Percentiles rank a stretch among this genome's conserved stretches.
Conservation (phyloP, 768 basidiomycete genomes). For the Serpula lacrymans region DNA sequence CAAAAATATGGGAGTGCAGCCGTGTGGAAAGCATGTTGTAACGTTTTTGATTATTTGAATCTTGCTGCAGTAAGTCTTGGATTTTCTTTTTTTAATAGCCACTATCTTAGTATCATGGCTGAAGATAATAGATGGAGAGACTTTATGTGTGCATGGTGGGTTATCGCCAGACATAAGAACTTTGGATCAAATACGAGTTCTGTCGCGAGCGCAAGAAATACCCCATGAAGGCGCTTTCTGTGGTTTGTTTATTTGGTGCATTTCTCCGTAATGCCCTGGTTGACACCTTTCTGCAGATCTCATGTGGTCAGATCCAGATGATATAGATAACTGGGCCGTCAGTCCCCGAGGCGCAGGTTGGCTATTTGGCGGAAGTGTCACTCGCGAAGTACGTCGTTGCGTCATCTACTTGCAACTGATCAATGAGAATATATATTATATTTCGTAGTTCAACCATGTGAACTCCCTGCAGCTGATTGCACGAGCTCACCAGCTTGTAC, state of each 20-base stretch:
- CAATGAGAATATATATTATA: background rate
- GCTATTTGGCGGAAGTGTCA: slow-evolving; percentile 86
- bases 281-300: slow-evolving; percentile 52
- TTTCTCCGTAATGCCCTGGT: background rate
- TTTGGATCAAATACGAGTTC: slow-evolving; percentile 88
- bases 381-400: slow-evolving; percentile 61
- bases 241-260: slow-evolving; percentile 39
- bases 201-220: slow-evolving; percentile 95
- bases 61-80: slow-evolving; percentile 74
- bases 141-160: slow-evolving; percentile 93
- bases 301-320: slow-evolving; percentile 98
- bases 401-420: background rate
- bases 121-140: slow-evolving; percentile 91
- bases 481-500: slow-evolving; percentile 94
- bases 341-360: slow-evolving; percentile 96
- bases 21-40: slow-evolving; percentile 97
- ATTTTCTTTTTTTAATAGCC: background rate
- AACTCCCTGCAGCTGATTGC: slow-evolving; percentile 87
- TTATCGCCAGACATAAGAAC: slow-evolving; percentile 95
- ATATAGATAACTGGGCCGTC: slow-evolving; percentile 94
- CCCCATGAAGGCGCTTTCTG: slow-evolving; percentile 99
- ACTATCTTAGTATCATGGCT: background rate
- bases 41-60: slow-evolving; percentile 93
- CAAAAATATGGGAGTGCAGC: slow-evolving; percentile 95
- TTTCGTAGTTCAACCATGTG: slow-evolving; percentile 80